These are phyloP conservation scores for Candida cerambycidarum DNA, from an alignment of 805 yeast species.

Conservation along the genomic window DNA sequence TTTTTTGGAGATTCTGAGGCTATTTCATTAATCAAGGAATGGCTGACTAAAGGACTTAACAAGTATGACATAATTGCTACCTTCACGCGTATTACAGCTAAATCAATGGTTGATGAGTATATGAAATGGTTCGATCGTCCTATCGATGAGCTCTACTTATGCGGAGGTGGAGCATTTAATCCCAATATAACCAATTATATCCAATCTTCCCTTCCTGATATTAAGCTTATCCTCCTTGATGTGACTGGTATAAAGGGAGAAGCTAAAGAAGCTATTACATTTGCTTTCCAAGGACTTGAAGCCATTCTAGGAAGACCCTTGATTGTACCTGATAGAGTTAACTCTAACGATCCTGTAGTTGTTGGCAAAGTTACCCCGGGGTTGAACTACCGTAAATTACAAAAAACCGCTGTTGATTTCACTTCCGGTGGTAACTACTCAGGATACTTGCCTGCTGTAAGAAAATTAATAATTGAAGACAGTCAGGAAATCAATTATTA, in stretches of 20 bases:
- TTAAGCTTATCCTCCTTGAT: constrained; percentile 18
- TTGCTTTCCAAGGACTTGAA: constrained; percentile 23
- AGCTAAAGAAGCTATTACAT: constrained; percentile 24
- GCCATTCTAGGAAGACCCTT: constrained; percentile 22
- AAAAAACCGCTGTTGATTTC: constrained; percentile 15
- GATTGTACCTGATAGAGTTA: constrained; percentile 21
- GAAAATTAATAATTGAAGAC: constrained; percentile 6
- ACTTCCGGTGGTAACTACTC: constrained; percentile 17
- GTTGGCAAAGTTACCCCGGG: constrained; percentile 27
- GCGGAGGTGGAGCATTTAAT: constrained; percentile 28
- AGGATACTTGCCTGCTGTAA: constrained; percentile 13
- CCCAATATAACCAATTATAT: constrained; percentile 19
- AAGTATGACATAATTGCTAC: constrained; percentile 23
- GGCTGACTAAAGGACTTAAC: constrained; percentile 14
- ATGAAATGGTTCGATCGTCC: constrained; percentile 14
- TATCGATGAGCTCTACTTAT: constrained; percentile 22
- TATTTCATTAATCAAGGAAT: constrained; percentile 9
- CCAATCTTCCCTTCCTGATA: constrained; percentile 17
- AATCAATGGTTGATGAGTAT: constrained; percentile 21
- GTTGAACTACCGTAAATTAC: constrained; percentile 19
- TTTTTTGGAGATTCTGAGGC: constrained; percentile 23
- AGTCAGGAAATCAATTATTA: neutral
- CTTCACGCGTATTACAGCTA: constrained; percentile 23
- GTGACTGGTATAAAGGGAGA: constrained; percentile 10
- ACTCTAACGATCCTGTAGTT: constrained; percentile 18